Evolutionary conservation across 306 rosid genomes (phyloP).

Genomic region (Quercus berberidifolia): DNA sequence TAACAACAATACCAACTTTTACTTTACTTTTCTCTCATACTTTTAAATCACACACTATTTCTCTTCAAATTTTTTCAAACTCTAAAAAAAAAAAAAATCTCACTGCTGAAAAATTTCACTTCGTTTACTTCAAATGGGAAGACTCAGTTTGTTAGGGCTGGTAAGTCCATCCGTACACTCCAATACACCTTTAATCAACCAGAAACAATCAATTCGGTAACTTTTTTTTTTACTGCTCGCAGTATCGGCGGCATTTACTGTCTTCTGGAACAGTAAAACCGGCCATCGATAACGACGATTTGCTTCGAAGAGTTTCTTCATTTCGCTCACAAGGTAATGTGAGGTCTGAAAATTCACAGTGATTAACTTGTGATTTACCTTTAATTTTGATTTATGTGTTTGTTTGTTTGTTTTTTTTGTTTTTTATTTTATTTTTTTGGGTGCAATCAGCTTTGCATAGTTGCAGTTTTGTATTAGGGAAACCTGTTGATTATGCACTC

Average conservation of each 20-base stretch:
- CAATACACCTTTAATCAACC: background rate
- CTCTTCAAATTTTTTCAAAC: background rate
- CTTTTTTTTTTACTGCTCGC: constrained; percentile 13
- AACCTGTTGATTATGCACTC: constrained; percentile 23
- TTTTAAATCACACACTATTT: background rate
- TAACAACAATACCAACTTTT: background rate
- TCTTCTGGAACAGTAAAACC: constrained; percentile 38
- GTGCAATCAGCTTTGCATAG: constrained; percentile 42
- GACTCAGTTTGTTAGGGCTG: constrained; percentile 51
- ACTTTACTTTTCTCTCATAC: background rate
- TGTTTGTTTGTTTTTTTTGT: too few species aligned
- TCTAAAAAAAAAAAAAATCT: background rate
- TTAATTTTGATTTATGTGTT: background rate
- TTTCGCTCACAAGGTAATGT: constrained; percentile 16
- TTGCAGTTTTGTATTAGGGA: constrained; percentile 32
- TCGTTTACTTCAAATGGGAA: constrained; percentile 40
- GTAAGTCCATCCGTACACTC: constrained; percentile 32
- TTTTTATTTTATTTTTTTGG: too few species aligned
- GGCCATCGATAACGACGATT: constrained; percentile 19
- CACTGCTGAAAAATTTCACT: background rate
- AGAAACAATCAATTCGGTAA: background rate
- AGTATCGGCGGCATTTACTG: constrained; percentile 62
- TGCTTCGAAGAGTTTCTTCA: constrained; percentile 23
- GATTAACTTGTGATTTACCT: background rate
- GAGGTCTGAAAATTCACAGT: background rate